phyloP scores from a whole-genome alignment of 1,284 basidiomycete species.

The Porogramme epimiltina region DNA sequence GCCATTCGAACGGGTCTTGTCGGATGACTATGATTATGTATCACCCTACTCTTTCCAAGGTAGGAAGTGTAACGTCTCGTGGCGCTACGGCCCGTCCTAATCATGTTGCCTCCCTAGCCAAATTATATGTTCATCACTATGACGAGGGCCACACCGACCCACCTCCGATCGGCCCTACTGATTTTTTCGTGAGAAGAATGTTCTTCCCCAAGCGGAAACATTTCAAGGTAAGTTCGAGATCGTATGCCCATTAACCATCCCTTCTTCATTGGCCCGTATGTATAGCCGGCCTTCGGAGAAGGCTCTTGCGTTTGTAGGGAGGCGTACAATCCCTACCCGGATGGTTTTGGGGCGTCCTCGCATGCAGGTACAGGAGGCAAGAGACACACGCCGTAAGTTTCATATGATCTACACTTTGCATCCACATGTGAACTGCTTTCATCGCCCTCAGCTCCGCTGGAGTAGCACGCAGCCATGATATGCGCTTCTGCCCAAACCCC shows the following conservation, averaged over 20 bases:
- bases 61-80: background rate
- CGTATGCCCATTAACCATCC: background rate
- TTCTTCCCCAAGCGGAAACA: background rate
- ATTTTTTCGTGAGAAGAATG: slow-evolving; percentile 15
- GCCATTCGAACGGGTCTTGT: slow-evolving; percentile 20
- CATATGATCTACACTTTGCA: background rate
- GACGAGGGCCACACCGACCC: slow-evolving; percentile 18
- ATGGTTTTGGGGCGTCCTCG: no score
- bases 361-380: background rate
- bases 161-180: slow-evolving; percentile 6
- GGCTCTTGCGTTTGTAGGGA: slow-evolving; percentile 16
- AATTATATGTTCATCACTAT: background rate
- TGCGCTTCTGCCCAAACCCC: slow-evolving; percentile 30
- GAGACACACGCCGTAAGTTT: background rate
- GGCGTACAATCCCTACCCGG: slow-evolving; percentile 25
- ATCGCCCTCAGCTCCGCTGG: background rate
- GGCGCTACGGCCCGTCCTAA: background rate
- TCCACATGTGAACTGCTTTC: background rate
- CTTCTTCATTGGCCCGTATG: background rate
- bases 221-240: background rate
- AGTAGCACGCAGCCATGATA: background rate
- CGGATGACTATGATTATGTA: slow-evolving; percentile 21
- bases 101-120: background rate
- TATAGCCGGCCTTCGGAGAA: slow-evolving; percentile 13
- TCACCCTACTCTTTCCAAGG: slow-evolving; percentile 14